Base-by-base conservation (phyloP, 2,329 filamentous ascomycete genomes). In the Xylariaceae sp. region DNA sequence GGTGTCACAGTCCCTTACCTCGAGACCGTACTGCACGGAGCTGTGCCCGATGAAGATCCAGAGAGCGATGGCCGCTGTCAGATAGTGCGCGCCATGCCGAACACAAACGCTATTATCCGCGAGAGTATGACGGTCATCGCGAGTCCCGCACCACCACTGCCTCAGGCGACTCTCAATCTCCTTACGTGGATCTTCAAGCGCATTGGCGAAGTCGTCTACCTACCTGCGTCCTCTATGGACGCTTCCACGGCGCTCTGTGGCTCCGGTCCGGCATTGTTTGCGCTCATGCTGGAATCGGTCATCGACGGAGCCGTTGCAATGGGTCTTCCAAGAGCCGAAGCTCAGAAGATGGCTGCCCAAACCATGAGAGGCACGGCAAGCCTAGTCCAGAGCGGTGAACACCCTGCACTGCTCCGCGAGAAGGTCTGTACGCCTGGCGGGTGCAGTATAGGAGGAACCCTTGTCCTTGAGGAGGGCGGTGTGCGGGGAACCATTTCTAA, bases 51-150 rank as follows among this genome's bases (percentile, higher is more conserved):
- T n/a, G 68, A 75, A 53, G 69, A 72, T 57, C 67, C 72, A 14
- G 69, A 71, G 5, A 66, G 70, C 48, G 73, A 74, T 48, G 73
- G 75, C 27, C 71, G 74, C 36, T 87, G 81, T 68, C 75, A 80
- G 39, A 77, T 94, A 40, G 84, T 95, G 5, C 78, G 89, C 31
- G 89, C 86, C 47, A 90, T 95, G 81, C 89, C 89, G 59, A 95
- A 95, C 72, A 91, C 87, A 0, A 89, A 89, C 11, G 84, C 85
- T 22, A 77, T 88, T 43, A 86, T 95, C 50, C 74, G 88, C 42
- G 85, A 95, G 68, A 85, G 81, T 58, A 94, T 94, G 87, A 92
- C 86, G 4, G 83, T 94, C 47, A 86, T 95, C 58, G 83, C 82
- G 42, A 82, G 77, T 41, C 75, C 77, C 6, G 74, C 72, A 9